Evolutionary conservation across 2,329 filamentous ascomycete genomes (phyloP), one percentile per base, ranked within the genome.

Genomic region (Pezizomycotina sp.): DNA sequence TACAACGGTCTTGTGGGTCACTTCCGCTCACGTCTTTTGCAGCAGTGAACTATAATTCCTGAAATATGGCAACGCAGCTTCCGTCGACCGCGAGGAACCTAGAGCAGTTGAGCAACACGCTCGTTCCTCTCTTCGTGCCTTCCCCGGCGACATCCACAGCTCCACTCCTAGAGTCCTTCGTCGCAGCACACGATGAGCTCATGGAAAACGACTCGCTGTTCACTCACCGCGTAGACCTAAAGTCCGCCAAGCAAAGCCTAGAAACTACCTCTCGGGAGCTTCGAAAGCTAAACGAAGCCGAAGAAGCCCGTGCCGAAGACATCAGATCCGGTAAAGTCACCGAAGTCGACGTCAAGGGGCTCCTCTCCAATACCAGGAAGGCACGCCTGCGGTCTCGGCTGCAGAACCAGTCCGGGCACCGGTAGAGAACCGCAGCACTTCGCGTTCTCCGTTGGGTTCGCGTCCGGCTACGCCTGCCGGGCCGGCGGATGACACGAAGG

Each of bases 151-250:
- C 46, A 2, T 50, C 49, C 32, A 48, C 41, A 2, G 42, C 48
- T 13, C 49, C 49, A 9, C 43, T 51, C 13, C 42, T 51, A n/a
- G 45, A 49, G 25, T 29, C 34, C 21, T 47, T 50, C 35, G 46
- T 46, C 6, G 33, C 34, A 22, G 22, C 47, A 28, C 49, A 50
- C 14, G 49, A 50, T 33, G 36, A 46, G 6, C 35, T 51, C n/a
- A 38, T 49, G 23, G 49, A 49, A 27, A 41, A 43, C 22, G 36
- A 45, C 16, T 38, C 38, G 4, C 33, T 51, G 4, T 51, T 49
- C 37, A 50, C 48, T 4, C 36, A 33, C 10, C 32, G 44, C 6
- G 31, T 41, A n/a, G 38, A 49, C 15, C n/a, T n/a, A n/a, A n/a
- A n/a, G n/a, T n/a, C n/a, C n/a, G n/a, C n/a, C n/a, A n/a, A n/a